Conservation (phyloP, 768 basidiomycete genomes). For the Exidia glandulosa region DNA sequence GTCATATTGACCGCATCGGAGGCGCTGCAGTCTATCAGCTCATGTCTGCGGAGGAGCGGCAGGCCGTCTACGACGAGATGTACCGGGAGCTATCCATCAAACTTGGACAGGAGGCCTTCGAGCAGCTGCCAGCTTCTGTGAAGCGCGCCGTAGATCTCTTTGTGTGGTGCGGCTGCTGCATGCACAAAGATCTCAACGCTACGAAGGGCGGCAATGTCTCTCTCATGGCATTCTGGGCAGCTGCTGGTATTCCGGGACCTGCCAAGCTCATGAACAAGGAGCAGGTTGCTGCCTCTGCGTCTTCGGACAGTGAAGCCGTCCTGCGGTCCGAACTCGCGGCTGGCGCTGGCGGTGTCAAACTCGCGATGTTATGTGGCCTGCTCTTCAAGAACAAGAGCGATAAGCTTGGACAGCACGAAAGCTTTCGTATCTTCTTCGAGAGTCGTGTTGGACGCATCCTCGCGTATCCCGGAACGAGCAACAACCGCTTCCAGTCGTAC, state of each 20-base stretch:
- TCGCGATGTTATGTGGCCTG: background rate
- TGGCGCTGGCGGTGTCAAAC: background rate
- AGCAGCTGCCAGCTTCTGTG: conserved; percentile 7
- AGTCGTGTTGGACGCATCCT: conserved; percentile 10
- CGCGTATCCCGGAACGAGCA: conserved; percentile 25
- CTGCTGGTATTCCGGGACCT: background rate
- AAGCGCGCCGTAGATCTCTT: conserved; percentile 10
- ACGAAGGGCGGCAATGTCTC: background rate
- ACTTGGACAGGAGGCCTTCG: conserved; percentile 10
- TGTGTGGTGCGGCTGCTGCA: conserved; percentile 2
- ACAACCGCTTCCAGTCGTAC: conserved; percentile 24
- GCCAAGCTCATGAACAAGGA: background rate
- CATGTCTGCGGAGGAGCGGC: conserved; percentile 8
- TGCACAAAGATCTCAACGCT: conserved; percentile 1
- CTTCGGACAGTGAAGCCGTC: background rate
- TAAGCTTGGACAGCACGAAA: conserved; percentile 17
- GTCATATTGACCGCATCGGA: background rate
- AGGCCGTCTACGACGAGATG: background rate
- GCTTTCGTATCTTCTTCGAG: conserved; percentile 15
- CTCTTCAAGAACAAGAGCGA: background rate
- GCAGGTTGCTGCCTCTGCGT: background rate
- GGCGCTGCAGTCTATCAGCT: background rate
- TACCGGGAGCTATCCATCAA: conserved; percentile 9
- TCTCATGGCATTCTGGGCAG: background rate
- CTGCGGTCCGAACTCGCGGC: background rate